These are phyloP conservation scores for Trichosporon sp. DNA, from an alignment of 1,284 basidiomycete species.

Conservation along the genomic window DNA sequence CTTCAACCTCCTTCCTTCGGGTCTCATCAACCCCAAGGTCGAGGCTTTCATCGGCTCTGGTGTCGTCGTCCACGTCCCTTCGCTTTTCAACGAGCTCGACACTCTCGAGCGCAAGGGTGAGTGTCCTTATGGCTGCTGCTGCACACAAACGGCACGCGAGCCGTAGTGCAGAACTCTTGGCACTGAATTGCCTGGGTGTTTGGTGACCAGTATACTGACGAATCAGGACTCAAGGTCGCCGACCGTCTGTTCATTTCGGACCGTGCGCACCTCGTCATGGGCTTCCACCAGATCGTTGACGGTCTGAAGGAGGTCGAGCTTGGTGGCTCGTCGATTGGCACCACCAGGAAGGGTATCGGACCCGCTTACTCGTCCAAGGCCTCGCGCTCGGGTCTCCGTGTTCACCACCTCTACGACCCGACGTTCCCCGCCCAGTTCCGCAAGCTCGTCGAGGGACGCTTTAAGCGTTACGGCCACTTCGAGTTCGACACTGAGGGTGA, in stretches of 20 bases:
- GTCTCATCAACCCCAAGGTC: slow-evolving; percentile 86
- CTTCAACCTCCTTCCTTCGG: slow-evolving; percentile 93
- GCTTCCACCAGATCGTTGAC: slow-evolving; percentile 99
- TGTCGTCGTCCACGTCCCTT: slow-evolving; percentile 92
- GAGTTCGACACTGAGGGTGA: slow-evolving; percentile 99
- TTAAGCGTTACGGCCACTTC: slow-evolving; percentile 97
- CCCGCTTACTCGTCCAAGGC: slow-evolving; percentile 98
- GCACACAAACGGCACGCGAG: not conserved
- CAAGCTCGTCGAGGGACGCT: slow-evolving; percentile 91
- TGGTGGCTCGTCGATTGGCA: slow-evolving; percentile 91
- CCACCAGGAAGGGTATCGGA: slow-evolving; percentile 97
- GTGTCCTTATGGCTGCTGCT: slow-evolving; percentile 28
- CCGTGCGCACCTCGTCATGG: slow-evolving; percentile 94
- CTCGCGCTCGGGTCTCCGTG: slow-evolving; percentile 89
- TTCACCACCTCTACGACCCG: slow-evolving; percentile 94
- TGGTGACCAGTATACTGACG: not conserved
- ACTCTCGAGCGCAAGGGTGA: slow-evolving; percentile 80
- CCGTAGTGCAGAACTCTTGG: not conserved
- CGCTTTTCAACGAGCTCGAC: slow-evolving; percentile 92
- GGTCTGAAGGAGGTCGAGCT: slow-evolving; percentile 97
- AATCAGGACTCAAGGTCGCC: slow-evolving; percentile 80
- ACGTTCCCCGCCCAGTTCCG: slow-evolving; percentile 90
- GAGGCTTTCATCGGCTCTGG: slow-evolving; percentile 88
- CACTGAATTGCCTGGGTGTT: not conserved
- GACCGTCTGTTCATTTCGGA: slow-evolving; percentile 90